phyloP scores from a whole-genome alignment of 441 rosid species.

The Arabidopsis lyrata region DNA sequence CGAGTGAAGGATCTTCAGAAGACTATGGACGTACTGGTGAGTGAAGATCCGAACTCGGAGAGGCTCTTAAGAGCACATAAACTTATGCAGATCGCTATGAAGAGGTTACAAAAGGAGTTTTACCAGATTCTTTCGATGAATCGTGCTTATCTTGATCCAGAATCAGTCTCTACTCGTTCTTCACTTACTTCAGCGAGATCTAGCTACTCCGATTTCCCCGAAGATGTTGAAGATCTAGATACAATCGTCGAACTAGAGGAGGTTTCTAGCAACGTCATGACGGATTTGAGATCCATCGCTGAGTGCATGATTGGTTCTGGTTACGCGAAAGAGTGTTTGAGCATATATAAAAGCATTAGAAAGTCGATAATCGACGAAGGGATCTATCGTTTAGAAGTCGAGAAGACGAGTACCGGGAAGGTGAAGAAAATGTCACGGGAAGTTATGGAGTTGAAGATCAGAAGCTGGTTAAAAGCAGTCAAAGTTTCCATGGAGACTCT shows the following conservation, averaged over 20 bases:
- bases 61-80: constrained; percentile 60
- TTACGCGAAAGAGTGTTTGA: constrained; percentile 72
- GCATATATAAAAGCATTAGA: constrained; percentile 59
- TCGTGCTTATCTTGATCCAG: constrained; percentile 71
- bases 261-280: constrained; percentile 56
- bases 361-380: constrained; percentile 83
- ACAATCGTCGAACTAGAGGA: constrained; percentile 59
- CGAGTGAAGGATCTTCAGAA: constrained; percentile 66
- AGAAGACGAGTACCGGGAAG: constrained; percentile 45
- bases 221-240: constrained; percentile 46
- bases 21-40: constrained; percentile 54
- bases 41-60: constrained; percentile 46
- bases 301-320: constrained; percentile 87
- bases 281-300: constrained; percentile 72
- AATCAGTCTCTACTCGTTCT: constrained; percentile 72
- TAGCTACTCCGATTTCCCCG: constrained; percentile 57
- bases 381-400: constrained; percentile 66
- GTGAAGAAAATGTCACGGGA: constrained; percentile 72
- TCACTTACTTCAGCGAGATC: constrained; percentile 68
- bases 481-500: constrained; percentile 62
- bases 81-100: constrained; percentile 84
- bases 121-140: constrained; percentile 81
- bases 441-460: constrained; percentile 57
- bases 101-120: constrained; percentile 80
- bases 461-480: constrained; percentile 67